Evolutionary conservation across 2,329 filamentous ascomycete species (phyloP).

Genomic region (Ceratocystis colombiana): DNA sequence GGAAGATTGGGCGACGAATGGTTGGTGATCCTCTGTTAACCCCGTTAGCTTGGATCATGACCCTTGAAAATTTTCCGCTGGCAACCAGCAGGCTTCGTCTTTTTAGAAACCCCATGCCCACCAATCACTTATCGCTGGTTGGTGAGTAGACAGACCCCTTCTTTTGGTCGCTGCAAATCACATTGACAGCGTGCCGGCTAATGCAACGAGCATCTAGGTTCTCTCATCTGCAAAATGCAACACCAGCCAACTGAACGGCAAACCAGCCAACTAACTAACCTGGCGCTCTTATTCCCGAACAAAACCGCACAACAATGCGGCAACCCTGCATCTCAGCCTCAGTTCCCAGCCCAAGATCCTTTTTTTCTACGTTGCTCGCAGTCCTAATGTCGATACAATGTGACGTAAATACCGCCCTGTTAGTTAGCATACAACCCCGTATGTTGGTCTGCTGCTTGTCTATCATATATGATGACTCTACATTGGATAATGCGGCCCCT

Average conservation of each 20-base stretch:
- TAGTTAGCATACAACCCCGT: not conserved
- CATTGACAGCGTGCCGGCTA: not conserved
- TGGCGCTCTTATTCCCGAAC: not conserved
- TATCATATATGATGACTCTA: not conserved
- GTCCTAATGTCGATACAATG: not conserved
- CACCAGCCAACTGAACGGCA: not conserved
- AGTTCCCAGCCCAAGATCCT: not conserved
- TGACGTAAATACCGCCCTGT: slow-evolving; percentile 1
- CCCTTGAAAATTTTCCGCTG: too few relatives aligned
- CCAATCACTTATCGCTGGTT: not conserved
- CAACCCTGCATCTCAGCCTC: not conserved
- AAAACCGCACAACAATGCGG: slow-evolving; percentile 5
- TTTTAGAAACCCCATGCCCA: too few relatives aligned
- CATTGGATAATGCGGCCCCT: not conserved
- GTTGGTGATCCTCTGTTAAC: too few relatives aligned
- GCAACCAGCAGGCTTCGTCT: too few relatives aligned
- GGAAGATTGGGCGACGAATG: too few relatives aligned
- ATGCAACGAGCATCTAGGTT: not conserved
- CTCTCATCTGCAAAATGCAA: not conserved
- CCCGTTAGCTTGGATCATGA: too few relatives aligned
- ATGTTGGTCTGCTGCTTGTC: not conserved
- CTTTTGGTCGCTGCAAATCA: not conserved
- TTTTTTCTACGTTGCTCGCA: not conserved
- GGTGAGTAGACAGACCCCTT: not conserved
- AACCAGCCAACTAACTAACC: not conserved